Evolutionary conservation across 179 eudicot species (phyloP), one percentile per base, ranked within the genome.

Genomic region (Pouteria campechiana): DNA sequence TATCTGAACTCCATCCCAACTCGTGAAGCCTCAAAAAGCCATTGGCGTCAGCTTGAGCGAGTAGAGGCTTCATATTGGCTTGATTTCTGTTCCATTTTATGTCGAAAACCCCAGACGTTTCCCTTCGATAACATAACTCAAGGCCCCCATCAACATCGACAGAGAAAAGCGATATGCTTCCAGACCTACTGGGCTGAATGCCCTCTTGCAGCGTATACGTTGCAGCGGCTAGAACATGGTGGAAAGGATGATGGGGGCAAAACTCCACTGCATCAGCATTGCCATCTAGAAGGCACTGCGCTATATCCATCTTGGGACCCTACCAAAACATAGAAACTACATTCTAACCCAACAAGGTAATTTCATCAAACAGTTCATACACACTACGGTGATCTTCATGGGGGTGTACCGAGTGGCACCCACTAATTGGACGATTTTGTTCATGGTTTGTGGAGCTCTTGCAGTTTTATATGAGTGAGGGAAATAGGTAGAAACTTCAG

Each of bases 41-140:
- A 74, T 71, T 82, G 27, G 98, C 95, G 70, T 90, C 98, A 32
- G 94, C 90, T 64, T 86, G 95, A 61, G 95, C 87, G 51, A 90
- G 73, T 72, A 74, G 62, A 19, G 83, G 83, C 33, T 42, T 63
- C 9, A 18, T 43, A 29, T 41, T 25, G 3, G 37, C 57, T 31
- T 54, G 53, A 33, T 55, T 57, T 3, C 83, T 83, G 50, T 64
- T 79, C 98, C 98, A 90, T 55, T 76, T 76, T 3, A 90, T 72
- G 55, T 86, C 98, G 46, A 90, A 90, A 37, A 90, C 70, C 1
- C 95, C 98, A 14, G 82, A 70, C 4, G 94, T 79, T 24, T 81
- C 73, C 10, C 76, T 60, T 21, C 60, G 61, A 25, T 68, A 75
- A 49, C 68, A 44, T 55, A 72, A 65, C 28, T 70, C 68, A 25